Base-by-base conservation (phyloP, 805 yeast genomes). In the Monosporozyma siamensis region DNA sequence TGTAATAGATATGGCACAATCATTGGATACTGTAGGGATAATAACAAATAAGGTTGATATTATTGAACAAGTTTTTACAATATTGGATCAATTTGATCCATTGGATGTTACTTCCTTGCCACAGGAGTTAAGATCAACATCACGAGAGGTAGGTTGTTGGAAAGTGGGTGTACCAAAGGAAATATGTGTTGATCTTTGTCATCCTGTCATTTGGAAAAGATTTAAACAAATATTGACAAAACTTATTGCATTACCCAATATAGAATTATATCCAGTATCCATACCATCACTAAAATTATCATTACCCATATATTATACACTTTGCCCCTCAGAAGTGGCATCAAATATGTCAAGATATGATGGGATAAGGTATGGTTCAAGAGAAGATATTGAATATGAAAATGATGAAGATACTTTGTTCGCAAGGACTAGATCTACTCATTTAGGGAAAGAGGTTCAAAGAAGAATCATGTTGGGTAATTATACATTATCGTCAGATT, bases 281-380 rank as follows among this genome's bases (percentile, higher is more conserved):
- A 58, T 90, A 0, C 95, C 95, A 5, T 66, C 82, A 0, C 64
- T 88, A 8, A 72, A 72, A 44, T 64, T 70, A 42, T 72, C 89
- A 21, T 63, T 92, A 14, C 88, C 94, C 22, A 75, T 87, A 0
- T 92, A 92, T 61, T 90, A 84, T 58, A 83, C 95, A 0, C 52
- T 94, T 29, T 89, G 92, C 2, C 83, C 96, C 0, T 83, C 96
- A 0, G 98, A 92, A 56, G 97, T 97, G 0, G 80, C 94, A 1
- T 90, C 97, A 0, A 92, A 92, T 56, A 69, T 92, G 39, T 75
- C 96, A 1, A 69, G 97, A 25, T 92, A 74, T 56, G 98, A 92
- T 62, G 98, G 98, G 2, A 67, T 89, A 17, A 69, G 97, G 43
- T 92, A 81, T 57, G 97, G 97, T 0, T 62, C 55, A 43, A 67